phyloP scores from a whole-genome alignment of 768 basidiomycete genomes.

The Suillus clintonianus region DNA sequence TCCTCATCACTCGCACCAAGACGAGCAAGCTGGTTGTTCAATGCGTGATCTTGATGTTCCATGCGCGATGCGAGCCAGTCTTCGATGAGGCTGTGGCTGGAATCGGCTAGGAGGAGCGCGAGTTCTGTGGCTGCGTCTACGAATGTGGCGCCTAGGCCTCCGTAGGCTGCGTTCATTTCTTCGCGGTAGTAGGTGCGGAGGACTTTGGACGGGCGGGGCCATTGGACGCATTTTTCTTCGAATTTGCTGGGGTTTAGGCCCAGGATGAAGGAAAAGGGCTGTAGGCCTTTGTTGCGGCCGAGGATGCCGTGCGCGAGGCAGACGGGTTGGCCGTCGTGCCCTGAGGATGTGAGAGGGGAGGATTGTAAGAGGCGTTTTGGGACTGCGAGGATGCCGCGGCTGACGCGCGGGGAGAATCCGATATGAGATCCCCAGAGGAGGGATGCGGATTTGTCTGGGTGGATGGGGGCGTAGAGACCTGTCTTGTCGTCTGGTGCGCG shows the following conservation, averaged over 20 bases:
- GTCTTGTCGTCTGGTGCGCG: background rate
- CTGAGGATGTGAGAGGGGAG: background rate
- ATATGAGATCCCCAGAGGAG: background rate
- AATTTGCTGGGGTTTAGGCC: background rate
- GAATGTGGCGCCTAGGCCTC: background rate
- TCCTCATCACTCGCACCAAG: constrained; percentile 1
- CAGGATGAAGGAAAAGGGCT: background rate
- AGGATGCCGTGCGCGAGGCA: constrained; percentile 4
- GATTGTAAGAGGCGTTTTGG: background rate
- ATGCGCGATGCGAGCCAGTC: background rate
- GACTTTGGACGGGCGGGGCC: background rate
- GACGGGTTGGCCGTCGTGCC: background rate
- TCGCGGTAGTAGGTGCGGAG: background rate
- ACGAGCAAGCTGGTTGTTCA: background rate
- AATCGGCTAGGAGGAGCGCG: constrained; percentile 1
- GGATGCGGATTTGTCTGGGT: background rate
- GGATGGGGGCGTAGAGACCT: constrained; percentile 1
- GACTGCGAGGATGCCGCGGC: background rate
- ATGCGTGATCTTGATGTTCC: background rate
- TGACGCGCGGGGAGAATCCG: constrained; percentile 5
- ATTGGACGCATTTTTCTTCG: constrained; percentile 2
- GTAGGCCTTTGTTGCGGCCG: constrained; percentile 1
- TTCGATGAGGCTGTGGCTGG: constrained; percentile 2
- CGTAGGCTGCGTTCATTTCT: background rate
- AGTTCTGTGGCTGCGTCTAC: background rate